Evolutionary conservation across 257 asterid species (phyloP).

Genomic region (Solanum megistacrolobum): DNA sequence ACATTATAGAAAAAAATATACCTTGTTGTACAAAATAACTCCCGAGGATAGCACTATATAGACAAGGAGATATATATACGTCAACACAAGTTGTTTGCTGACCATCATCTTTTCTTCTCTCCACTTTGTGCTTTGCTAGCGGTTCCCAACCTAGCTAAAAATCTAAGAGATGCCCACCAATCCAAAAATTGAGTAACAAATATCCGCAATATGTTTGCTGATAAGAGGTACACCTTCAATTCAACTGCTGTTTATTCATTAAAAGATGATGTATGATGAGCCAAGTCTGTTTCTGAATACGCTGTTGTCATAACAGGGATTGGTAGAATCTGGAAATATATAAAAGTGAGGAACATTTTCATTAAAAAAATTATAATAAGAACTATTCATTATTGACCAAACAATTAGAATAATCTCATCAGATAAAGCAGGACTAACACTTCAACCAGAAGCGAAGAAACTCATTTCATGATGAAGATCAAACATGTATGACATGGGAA

Average conservation of each 20-base stretch:
- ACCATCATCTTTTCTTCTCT: conserved; percentile 29
- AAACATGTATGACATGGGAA: background rate
- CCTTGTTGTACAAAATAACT: conserved; percentile 95
- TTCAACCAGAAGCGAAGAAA: background rate
- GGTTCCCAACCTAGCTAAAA: background rate
- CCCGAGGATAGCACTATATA: conserved; percentile 81
- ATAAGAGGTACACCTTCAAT: background rate
- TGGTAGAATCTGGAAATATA: background rate
- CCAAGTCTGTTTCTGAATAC: background rate
- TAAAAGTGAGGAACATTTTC: background rate
- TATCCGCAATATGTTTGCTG: background rate
- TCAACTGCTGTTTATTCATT: background rate
- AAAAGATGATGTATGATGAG: background rate
- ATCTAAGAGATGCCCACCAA: background rate
- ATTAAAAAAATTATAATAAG: background rate
- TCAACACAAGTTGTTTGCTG: conserved; percentile 75
- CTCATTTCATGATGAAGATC: background rate
- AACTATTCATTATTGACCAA: background rate
- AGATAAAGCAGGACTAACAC: background rate
- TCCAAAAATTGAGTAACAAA: background rate
- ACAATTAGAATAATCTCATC: background rate
- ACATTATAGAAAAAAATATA: conserved; percentile 4
- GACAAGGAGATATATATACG: conserved; percentile 70
- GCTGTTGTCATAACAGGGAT: background rate
- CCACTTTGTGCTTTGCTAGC: background rate